Evolutionary conservation across 2,329 filamentous ascomycete species (phyloP), one percentile per base, ranked within the genome.

Genomic region (Alternaria ventricosa): DNA sequence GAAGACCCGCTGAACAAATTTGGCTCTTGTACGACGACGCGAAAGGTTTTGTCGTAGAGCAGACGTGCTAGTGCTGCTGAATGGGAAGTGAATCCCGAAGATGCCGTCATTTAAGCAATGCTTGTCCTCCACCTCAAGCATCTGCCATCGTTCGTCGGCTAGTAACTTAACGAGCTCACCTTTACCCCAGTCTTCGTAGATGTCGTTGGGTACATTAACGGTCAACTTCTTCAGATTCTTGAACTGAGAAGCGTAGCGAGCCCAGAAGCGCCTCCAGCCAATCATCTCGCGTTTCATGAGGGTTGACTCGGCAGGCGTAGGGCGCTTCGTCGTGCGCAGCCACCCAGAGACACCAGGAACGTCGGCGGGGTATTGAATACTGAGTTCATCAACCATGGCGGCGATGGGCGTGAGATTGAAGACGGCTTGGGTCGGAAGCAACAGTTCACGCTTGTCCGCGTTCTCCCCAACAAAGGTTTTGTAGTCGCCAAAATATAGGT

Each of bases 231-330:
- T 79, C 3, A 79, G 67, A 41, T 78, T 78, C n/a, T 67, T 76
- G 62, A 79, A 75, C 18, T 75, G 75, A 6, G 59, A 60, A 3
- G 78, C 76, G 47, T 79, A 79, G 15, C 78, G 73, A 10, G 68
- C 67, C 78, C 78, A 79, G 67, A 79, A 79, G 25, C 75, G 70
- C 18, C 75, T 72, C 77, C 78, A 79, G 13, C 77, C 78, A 25
- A 67, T 69, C 68, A 71, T 75, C 56, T 79, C 77, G 49, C 76
- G 73, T 25, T 69, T 46, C 60, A 79, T 70, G 45, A 79, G 70
- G 20, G 63, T 55, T 30, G 64, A 68, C 56, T 79, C 77, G 0
- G 69, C 73, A 13, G 64, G 67, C 6, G 68, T 71, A 5, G 71
- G 65, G 6, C 69, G 65, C 23, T 72, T 76, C 13, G 68, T 65